Base-by-base conservation (phyloP, 306 rosid species). In the Sechiopsis laciniata region DNA sequence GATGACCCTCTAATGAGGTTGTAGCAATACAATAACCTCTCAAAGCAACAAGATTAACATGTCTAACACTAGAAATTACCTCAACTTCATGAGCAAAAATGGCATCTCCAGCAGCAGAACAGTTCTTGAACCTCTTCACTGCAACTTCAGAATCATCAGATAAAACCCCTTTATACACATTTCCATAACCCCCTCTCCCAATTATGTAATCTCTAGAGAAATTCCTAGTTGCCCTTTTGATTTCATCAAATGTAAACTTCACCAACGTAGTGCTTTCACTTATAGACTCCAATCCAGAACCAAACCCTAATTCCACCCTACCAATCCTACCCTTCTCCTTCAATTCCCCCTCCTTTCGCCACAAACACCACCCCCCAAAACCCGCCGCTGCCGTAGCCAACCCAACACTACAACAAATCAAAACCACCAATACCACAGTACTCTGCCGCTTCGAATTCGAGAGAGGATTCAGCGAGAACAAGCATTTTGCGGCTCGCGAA, bases 141-240 rank as follows among this genome's bases (percentile, higher is more conserved):
- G 97, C 99, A 73, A 94, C 97, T 72, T 85, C 95, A 14, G 82
- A 76, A 8, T 97, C 97, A 77, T 94, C 97, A 0, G 29, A 67
- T 42, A 94, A 55, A 0, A 79, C 10, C 8, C 99, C 99, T 70
- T 78, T 89, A 20, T 94, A 94, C 75, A 94, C 99, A 83, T 94
- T 94, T 17, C 99, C 99, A 74, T 89, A 94, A 13, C 99, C 99
- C 16, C 99, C 99, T 63, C 86, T 87, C 17, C 99, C 99, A 40
- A 94, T 79, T 42, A 94, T 84, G 52, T 77, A 63, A 2, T 89
- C 95, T 82, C 92, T 85, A 0, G 87, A 72, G 75, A 94, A 94
- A 76, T 86, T 88, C 84, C 85, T 84, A 0, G 99, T 94, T 0
- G 97, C 91, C 55, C 86, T 83, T 76, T 76, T 88, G 64, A 94